Evolutionary conservation across 2,329 filamentous ascomycete genomes (phyloP), one percentile per base, ranked within the genome.

Genomic region (Colletotrichum neosansevieriae): DNA sequence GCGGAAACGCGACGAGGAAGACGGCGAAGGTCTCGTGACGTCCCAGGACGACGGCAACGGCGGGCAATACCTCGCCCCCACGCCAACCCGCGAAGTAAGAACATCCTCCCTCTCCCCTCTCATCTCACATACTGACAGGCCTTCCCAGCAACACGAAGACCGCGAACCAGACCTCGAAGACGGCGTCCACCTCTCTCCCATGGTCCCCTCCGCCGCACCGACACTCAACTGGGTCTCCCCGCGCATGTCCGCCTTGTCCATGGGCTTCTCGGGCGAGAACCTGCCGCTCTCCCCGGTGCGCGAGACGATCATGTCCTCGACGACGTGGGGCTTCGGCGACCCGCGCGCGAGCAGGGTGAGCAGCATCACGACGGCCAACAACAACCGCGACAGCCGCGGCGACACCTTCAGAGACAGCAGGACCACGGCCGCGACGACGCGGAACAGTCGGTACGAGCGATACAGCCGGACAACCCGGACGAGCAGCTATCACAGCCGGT

Each of bases 171-270:
- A 69, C 40, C 24, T 53, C 13, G 65, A 70, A 38, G 56, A 62
- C 32, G 54, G 60, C 36, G n/a, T 60, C 12, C 21, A 54, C 21
- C n/a, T 64, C 11, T 17, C 60, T 6, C 68, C 60, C 15, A 53
- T 56, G 12, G 7, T 38, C 10, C 36, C 29, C 40, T 12, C 65
- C 3, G 11, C 29, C 9, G 59, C 68, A 13, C 68, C 68, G 38
- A 69, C 60, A 3, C 34, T 70, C 7, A 58, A 70, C 24, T 70
- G 68, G 68, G 40, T 54, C 9, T 69, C 65, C 0, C 68, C 68
- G 32, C 68, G 68, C 54, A 57, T 70, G 65, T 70, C 68, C 11
- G 60, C 65, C 50, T 24, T 70, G 5, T 70, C 68, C 4, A 61
- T 70, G 68, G 68, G 68, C 4, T 70, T 70, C 42, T 42, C 36